These are phyloP conservation scores for Suillus subluteus DNA, from an alignment of 768 basidiomycete genomes.

Conservation along the genomic window DNA sequence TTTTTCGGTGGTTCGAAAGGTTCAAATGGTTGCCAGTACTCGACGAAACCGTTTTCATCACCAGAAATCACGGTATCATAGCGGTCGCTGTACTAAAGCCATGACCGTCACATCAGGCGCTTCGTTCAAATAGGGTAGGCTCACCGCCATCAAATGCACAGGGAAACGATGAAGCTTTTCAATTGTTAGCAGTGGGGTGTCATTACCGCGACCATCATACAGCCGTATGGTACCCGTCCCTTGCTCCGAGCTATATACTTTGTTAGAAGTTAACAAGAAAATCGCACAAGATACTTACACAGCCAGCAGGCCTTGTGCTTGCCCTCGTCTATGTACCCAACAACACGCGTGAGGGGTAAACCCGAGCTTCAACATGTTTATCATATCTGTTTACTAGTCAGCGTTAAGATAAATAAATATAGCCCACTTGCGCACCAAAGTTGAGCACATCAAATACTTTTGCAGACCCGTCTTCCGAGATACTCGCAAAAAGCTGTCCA, in stretches of 20 bases:
- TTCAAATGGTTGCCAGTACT: constrained; percentile 93
- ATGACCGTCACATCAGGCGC: constrained; percentile 4
- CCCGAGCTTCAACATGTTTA: constrained; percentile 92
- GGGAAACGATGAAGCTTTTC: constrained; percentile 83
- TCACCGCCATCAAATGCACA: constrained; percentile 88
- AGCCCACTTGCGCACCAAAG: constrained; percentile 70
- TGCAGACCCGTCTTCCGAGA: constrained; percentile 88
- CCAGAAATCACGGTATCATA: constrained; percentile 93
- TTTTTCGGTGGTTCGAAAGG: constrained; percentile 85
- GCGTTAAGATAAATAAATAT: not conserved
- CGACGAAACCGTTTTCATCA: constrained; percentile 92
- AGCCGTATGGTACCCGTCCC: constrained; percentile 75
- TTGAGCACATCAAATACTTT: constrained; percentile 98
- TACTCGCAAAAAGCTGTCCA: constrained; percentile 88
- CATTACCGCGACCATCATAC: constrained; percentile 91
- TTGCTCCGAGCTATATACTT: constrained; percentile 69
- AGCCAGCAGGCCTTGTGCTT: constrained; percentile 86
- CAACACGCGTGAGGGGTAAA: constrained; percentile 88
- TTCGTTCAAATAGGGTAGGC: constrained; percentile 31
- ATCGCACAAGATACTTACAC: constrained; percentile 56
- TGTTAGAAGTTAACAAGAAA: constrained; percentile 20
- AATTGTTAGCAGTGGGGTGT: constrained; percentile 74
- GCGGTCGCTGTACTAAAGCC: constrained; percentile 79
- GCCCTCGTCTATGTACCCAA: constrained; percentile 91
- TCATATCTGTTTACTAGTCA: constrained; percentile 75